Percentiles rank a stretch among this genome's conserved stretches.
Conservation (phyloP, 2,329 filamentous ascomycete genomes). For the Cladosporium colombiae region DNA sequence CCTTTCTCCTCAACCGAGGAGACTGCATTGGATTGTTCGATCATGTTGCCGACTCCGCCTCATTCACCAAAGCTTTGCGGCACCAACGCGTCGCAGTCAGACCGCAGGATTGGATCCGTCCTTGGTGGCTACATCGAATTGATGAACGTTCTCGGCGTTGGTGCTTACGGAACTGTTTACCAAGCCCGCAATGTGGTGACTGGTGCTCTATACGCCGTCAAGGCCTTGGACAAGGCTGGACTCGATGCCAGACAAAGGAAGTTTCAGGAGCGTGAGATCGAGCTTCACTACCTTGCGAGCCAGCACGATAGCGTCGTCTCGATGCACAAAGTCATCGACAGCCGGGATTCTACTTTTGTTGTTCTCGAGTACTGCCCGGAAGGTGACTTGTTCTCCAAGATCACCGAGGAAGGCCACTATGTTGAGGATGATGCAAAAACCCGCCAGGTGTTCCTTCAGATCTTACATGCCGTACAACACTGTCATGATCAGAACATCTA, state of each 20-base stretch:
- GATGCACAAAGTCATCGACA: constrained; percentile 89
- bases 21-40: constrained; percentile 10
- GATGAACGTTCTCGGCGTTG: constrained; percentile 82
- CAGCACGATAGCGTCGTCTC: constrained; percentile 91
- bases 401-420: constrained; percentile 92
- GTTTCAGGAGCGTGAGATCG: constrained; percentile 92
- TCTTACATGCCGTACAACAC: constrained; percentile 92
- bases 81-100: constrained; percentile 54
- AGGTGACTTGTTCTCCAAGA: constrained; percentile 95
- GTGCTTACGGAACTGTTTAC: constrained; percentile 96
- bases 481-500: constrained; percentile 94
- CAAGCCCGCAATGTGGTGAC: constrained; percentile 81
- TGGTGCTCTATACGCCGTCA: constrained; percentile 85
- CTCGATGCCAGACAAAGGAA: constrained; percentile 82
- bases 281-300: constrained; percentile 85
- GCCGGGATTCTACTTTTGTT: constrained; percentile 89
- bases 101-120: constrained; percentile 82
- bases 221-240: constrained; percentile 92
- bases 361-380: constrained; percentile 97
- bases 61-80: constrained; percentile 45
- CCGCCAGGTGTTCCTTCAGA: constrained; percentile 87
- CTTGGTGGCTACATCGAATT: constrained; percentile 82
- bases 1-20: constrained; percentile 19
- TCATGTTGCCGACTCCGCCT: constrained; percentile 54
- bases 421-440: constrained; percentile 87